Evolutionary conservation across 371 early-diverging fungal genomes (phyloP).

Genomic region (Apophysomyces ossiformis): DNA sequence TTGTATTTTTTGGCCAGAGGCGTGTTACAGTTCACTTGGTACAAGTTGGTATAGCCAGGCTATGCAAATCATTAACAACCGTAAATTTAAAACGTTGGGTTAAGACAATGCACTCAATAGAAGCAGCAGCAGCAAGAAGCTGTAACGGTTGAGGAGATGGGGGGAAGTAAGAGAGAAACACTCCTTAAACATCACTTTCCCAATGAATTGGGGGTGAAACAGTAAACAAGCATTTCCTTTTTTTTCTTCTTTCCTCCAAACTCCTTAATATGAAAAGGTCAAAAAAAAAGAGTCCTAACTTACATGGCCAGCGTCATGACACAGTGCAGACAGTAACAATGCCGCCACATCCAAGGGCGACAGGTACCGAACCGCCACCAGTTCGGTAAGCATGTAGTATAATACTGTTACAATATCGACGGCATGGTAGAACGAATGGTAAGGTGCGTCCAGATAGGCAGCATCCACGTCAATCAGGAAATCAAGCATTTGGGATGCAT

Average conservation of each 20-base stretch:
- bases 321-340: conserved; percentile 73
- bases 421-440: conserved; percentile 86
- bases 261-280: conserved; percentile 3
- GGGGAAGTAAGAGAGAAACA: neutral
- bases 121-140: conserved; percentile 5
- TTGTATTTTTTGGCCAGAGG: conserved; percentile 66
- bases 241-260: neutral
- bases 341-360: conserved; percentile 65
- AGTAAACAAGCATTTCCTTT: conserved; percentile 1
- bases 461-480: conserved; percentile 76
- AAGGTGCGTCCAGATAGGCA: conserved; percentile 73
- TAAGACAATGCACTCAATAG: conserved; percentile 11
- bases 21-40: conserved; percentile 77
- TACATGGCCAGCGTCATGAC: conserved; percentile 83
- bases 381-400: conserved; percentile 66
- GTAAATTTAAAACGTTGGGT: conserved; percentile 6
- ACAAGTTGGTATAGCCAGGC: conserved; percentile 89
- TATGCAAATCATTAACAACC: conserved; percentile 35
- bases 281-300: conserved; percentile 26
- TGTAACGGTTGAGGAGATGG: conserved; percentile 9
- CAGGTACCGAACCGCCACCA: conserved; percentile 64
- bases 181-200: conserved; percentile 2
- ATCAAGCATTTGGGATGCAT: conserved; percentile 65
- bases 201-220: conserved; percentile 8
- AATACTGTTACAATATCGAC: conserved; percentile 80